Evolutionary conservation across 2,329 filamentous ascomycete species (phyloP).

Genomic region (Alternaria incomplexa): DNA sequence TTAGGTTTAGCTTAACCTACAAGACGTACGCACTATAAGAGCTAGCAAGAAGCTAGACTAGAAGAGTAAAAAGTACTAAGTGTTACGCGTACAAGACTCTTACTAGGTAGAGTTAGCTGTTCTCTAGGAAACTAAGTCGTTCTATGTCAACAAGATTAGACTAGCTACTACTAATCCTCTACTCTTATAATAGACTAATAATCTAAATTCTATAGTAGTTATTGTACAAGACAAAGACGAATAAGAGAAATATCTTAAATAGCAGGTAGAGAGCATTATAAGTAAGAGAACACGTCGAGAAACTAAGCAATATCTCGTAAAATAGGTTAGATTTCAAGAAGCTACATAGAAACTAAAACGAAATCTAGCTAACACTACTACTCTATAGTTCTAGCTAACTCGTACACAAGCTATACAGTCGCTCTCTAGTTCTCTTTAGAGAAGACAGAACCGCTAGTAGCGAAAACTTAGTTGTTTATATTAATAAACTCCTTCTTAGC

Average conservation of each 20-base stretch:
- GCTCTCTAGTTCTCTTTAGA: no score
- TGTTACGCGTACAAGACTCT: background rate
- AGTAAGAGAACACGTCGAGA: background rate
- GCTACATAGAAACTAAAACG: background rate
- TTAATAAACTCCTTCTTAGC: background rate
- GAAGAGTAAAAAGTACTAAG: background rate
- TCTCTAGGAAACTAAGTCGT: background rate
- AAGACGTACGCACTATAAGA: background rate
- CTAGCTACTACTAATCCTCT: background rate
- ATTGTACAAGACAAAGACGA: background rate
- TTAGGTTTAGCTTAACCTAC: background rate
- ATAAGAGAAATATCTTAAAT: background rate
- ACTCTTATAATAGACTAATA: background rate
- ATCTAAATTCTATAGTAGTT: background rate
- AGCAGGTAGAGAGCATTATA: background rate
- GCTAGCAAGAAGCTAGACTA: background rate
- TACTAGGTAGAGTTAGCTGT: background rate
- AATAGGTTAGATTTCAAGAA: background rate
- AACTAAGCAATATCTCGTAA: background rate
- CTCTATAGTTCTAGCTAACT: no score
- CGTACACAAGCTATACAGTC: no score
- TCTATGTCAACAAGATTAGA: background rate
- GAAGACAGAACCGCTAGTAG: background rate
- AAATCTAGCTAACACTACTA: background rate
- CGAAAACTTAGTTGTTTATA: background rate